Conservation (phyloP, 495 filamentous ascomycete species). For the Neurospora hispaniola region DNA sequence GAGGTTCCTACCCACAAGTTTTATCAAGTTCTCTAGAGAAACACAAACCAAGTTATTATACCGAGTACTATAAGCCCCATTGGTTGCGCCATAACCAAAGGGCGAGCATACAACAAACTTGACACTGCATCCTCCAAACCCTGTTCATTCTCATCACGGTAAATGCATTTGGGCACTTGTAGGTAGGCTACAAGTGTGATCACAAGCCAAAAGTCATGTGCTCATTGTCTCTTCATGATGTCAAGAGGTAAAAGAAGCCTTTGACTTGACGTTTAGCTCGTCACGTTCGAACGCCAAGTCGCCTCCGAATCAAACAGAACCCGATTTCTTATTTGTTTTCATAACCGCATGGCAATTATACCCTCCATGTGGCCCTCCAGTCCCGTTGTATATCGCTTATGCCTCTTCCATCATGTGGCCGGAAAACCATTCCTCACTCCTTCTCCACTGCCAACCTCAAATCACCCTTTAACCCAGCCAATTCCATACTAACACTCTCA, state of each 20-base stretch:
- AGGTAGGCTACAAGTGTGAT: neutral
- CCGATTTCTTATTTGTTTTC: neutral
- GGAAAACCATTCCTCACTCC: neutral
- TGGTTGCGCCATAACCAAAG: too few relatives aligned
- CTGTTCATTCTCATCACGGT: too few relatives aligned
- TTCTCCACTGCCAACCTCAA: slow-evolving; percentile 13
- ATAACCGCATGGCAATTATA: neutral
- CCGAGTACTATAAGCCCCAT: too few relatives aligned
- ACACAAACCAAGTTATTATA: neutral
- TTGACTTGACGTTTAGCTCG: neutral
- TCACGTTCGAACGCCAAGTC: neutral
- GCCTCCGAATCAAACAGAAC: neutral
- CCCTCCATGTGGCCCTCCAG: neutral
- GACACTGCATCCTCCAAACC: too few relatives aligned
- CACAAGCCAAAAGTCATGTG: slow-evolving; percentile 10
- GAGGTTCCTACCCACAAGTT: too few relatives aligned
- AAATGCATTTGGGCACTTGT: too few relatives aligned
- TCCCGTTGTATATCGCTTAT: neutral
- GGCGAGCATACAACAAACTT: too few relatives aligned
- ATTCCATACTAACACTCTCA: slow-evolving; percentile 53
- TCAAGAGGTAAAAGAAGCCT: neutral
- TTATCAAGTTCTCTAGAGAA: neutral
- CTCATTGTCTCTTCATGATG: neutral
- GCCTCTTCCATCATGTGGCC: neutral
- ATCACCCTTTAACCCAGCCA: slow-evolving; percentile 26